Evolutionary conservation across 192 early-diverging fungal species (phyloP).

Genomic region (Spizellomyces sp.): DNA sequence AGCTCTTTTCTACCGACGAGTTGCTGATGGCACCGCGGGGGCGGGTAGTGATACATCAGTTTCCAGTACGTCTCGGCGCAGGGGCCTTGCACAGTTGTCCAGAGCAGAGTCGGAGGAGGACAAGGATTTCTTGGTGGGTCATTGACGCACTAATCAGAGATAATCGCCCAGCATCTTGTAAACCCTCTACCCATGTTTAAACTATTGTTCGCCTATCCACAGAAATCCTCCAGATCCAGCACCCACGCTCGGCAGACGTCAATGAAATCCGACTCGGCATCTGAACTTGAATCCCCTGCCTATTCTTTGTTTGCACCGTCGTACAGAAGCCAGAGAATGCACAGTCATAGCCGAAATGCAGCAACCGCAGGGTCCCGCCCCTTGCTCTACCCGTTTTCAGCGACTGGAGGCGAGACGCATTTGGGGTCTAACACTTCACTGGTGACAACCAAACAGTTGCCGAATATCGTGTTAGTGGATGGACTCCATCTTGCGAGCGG

Average conservation of each 20-base stretch:
- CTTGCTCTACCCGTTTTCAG: constrained; percentile 1
- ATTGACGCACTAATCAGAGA: background rate
- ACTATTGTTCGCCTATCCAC: background rate
- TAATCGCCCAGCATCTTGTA: background rate
- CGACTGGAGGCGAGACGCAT: background rate
- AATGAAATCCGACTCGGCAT: constrained; percentile 8
- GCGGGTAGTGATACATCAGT: background rate
- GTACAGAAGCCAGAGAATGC: constrained; percentile 5
- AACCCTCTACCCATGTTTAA: background rate
- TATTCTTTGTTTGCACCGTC: constrained; percentile 2
- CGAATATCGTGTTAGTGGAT: constrained; percentile 23
- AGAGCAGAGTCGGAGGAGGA: constrained; percentile 17
- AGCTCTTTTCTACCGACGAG: constrained; percentile 4
- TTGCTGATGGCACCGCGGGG: background rate
- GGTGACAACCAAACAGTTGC: constrained; percentile 13
- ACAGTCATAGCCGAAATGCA: constrained; percentile 16
- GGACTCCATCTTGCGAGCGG: constrained; percentile 18
- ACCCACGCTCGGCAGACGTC: constrained; percentile 21
- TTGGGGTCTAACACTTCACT: constrained; percentile 16
- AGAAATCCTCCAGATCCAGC: constrained; percentile 14
- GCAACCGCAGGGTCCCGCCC: constrained; percentile 21
- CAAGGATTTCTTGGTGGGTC: constrained; percentile 10
- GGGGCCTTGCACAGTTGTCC: constrained; percentile 3
- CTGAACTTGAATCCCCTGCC: constrained; percentile 6
- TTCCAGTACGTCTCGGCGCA: constrained; percentile 8